Conservation (phyloP, 129 eudicot species). For the Flaveria sonorensis region DNA sequence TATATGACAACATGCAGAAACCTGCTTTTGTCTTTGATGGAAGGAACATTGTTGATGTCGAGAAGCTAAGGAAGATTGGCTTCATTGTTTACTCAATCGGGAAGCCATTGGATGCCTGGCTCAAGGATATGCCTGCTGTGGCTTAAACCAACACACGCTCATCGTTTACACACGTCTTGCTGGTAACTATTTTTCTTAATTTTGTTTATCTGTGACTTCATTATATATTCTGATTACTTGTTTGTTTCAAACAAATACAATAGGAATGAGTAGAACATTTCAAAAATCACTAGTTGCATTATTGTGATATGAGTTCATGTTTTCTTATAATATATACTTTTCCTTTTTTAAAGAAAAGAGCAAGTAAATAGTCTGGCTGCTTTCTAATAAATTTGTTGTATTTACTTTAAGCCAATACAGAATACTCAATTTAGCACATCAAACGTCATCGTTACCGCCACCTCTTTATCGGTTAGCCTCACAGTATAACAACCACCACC, state of each 20-base stretch:
- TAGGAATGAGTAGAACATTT: slow-evolving; percentile 6
- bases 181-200: not conserved
- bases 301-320: slow-evolving; percentile 4
- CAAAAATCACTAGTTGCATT: slow-evolving; percentile 2
- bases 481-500: too few relatives aligned
- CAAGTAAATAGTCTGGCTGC: too few relatives aligned
- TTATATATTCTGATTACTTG: not conserved
- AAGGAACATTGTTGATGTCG: slow-evolving; percentile 51
- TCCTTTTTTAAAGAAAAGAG: not conserved
- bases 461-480: too few relatives aligned
- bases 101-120: slow-evolving; percentile 71
- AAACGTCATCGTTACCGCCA: too few relatives aligned
- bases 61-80: slow-evolving; percentile 63
- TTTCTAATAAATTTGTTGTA: too few relatives aligned
- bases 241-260: slow-evolving; percentile 1
- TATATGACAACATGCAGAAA: slow-evolving; percentile 58
- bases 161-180: not conserved
- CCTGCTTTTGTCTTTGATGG: slow-evolving; percentile 74
- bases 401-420: too few relatives aligned
- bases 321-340: not conserved
- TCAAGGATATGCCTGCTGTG: slow-evolving; percentile 62
- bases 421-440: too few relatives aligned
- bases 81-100: slow-evolving; percentile 71
- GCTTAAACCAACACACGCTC: not conserved
- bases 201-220: not conserved